Evolutionary conservation across 495 filamentous ascomycete species (phyloP), one percentile per base, ranked within the genome.

Genomic region (Penicillium paradoxum): DNA sequence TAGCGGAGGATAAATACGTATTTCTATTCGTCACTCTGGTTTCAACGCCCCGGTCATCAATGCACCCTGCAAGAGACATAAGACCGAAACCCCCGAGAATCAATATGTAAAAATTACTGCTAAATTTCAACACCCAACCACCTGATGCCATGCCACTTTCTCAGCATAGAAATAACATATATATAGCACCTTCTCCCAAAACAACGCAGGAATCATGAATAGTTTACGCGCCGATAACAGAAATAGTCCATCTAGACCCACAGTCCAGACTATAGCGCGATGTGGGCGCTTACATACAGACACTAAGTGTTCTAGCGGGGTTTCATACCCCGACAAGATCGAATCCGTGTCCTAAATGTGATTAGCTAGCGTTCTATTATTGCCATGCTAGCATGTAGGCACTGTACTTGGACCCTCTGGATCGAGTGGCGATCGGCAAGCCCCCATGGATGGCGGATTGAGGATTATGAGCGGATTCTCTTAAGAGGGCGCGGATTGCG

Each of bases 201-300:
- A 14, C 32, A 13, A 24, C 32, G 8, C 19, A 19, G n/a, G 45
- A 6, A 15, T 34, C 45, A 34, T 22, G 11, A 1, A 24, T 25
- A 25, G 37, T 10, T 33, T 45, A 45, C 41, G 41, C 50, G 50
- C 50, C 22, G 34, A 25, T 25, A 5, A 6, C 13, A 49, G 15
- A 19, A 34, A 43, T 1, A 21, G 11, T 25, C n/a, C 15, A 36
- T 58, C 38, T 25, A 58, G 44, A 45, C 47, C 48, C 45, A 45
- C 46, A 21, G 25, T 32, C 38, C 21, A 49, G 27, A 55, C 17
- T 34, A 22, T 17, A 41, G 32, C 45, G 22, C 34, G 13, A 57
- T 54, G 53, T 53, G 47, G 53, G 53, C 60, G 57, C 57, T 55
- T 63, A 63, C 24, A 34, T 13, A 44, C 51, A 48, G 36, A 43